phyloP scores from a whole-genome alignment of 208 protist genomes.

The Strigomonas culicis region DNA sequence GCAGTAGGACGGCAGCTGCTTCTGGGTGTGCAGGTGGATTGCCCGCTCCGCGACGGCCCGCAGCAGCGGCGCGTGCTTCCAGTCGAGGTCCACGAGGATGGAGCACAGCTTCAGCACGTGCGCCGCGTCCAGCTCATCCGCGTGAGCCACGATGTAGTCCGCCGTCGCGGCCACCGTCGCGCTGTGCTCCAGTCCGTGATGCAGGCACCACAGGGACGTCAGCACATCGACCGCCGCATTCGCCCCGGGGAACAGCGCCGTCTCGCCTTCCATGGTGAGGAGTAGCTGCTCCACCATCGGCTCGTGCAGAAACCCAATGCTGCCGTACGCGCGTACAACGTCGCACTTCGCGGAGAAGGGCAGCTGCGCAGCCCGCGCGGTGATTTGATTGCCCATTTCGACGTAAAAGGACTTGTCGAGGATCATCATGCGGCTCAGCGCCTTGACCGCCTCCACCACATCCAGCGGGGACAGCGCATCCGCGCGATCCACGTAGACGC shows the following conservation, averaged over 20 bases:
- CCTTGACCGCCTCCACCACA: conserved; percentile 50
- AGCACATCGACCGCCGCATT: conserved; percentile 50
- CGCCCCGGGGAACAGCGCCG: conserved; percentile 33
- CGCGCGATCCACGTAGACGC: conserved; percentile 26
- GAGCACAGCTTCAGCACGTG: conserved; percentile 58
- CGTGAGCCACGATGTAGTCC: conserved; percentile 30
- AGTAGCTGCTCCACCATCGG: conserved; percentile 23
- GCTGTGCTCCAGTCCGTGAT: conserved; percentile 25
- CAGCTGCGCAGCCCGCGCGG: conserved; percentile 31
- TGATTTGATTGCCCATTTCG: conserved; percentile 34
- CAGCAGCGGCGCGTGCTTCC: conserved; percentile 40
- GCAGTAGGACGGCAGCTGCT: conserved; percentile 28
- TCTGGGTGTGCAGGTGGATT: conserved; percentile 26
- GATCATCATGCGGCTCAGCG: conserved; percentile 65
- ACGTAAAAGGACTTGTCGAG: conserved; percentile 59
- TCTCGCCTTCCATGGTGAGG: conserved; percentile 20
- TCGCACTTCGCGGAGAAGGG: conserved; percentile 48
- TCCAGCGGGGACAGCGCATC: conserved; percentile 46
- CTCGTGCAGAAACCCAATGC: conserved; percentile 37
- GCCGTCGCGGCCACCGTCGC: conserved; percentile 17
- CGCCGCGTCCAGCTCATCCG: conserved; percentile 32
- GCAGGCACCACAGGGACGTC: conserved; percentile 49
- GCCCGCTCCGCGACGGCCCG: conserved; percentile 44
- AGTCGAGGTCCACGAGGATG: conserved; percentile 43
- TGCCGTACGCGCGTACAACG: conserved; percentile 54